Evolutionary conservation across 768 basidiomycete genomes (phyloP).

Genomic region (Termitomyces sp.): DNA sequence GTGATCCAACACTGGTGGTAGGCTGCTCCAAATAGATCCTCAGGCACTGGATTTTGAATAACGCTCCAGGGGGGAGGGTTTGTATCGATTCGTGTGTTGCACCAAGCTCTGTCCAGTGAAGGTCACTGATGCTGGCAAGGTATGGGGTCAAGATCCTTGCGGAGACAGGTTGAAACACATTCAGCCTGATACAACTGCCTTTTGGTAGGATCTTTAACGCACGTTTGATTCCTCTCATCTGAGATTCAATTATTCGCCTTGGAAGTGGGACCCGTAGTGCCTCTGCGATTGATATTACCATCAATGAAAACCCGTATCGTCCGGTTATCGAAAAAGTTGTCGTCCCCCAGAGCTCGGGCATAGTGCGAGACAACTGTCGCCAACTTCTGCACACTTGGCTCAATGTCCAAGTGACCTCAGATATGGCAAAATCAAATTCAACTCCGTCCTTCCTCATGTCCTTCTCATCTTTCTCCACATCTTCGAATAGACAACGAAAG

Average conservation of each 20-base stretch:
- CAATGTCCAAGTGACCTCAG: neutral
- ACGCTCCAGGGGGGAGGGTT: neutral
- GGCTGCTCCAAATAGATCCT: neutral
- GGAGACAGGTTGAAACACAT: too few relatives aligned
- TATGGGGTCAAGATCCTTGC: neutral
- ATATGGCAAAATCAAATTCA: neutral
- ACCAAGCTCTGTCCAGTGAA: neutral
- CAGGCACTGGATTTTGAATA: neutral
- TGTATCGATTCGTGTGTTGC: neutral
- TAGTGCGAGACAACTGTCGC: neutral
- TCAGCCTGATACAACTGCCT: neutral
- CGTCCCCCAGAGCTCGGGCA: neutral
- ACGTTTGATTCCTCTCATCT: neutral
- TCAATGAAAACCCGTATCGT: too few relatives aligned
- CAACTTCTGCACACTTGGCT: neutral
- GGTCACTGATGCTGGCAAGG: neutral
- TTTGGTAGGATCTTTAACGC: neutral
- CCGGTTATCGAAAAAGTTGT: too few relatives aligned
- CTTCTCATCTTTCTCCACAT: accelerated
- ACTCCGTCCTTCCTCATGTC: too few relatives aligned
- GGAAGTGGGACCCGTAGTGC: too few relatives aligned
- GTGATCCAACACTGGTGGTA: neutral
- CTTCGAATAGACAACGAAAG: neutral
- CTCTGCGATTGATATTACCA: too few relatives aligned
- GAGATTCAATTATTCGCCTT: too few relatives aligned